Evolutionary conservation across 1,284 basidiomycete species (phyloP).

Genomic region (Lignosus rhinocerotis): DNA sequence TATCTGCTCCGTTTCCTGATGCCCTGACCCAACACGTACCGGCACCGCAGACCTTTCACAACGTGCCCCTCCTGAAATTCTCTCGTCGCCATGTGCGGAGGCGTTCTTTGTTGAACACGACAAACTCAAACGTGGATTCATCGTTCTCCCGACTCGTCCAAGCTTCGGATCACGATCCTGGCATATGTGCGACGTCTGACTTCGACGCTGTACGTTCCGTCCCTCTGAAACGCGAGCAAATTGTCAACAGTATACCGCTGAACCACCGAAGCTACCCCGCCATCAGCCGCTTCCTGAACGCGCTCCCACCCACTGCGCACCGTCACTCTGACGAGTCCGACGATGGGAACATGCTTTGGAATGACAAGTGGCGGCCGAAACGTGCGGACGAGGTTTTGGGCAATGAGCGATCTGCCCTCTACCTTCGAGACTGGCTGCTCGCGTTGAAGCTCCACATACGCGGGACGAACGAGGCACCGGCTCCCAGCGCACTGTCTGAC

Average conservation of each 20-base stretch:
- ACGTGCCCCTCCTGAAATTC: constrained; percentile 21
- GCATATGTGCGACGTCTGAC: not conserved
- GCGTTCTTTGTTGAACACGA: not conserved
- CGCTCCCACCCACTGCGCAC: constrained; percentile 4
- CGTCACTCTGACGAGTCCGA: constrained; percentile 21
- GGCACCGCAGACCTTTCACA: constrained; percentile 45
- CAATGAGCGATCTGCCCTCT: constrained; percentile 73
- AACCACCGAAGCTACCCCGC: constrained; percentile 45
- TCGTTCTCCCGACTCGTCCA: not conserved
- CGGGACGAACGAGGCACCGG: not conserved
- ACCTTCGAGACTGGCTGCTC: constrained; percentile 82
- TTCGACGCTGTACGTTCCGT: not conserved
- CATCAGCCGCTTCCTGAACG: constrained; percentile 47
- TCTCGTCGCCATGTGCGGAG: constrained; percentile 19
- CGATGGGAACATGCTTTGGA: constrained; percentile 57
- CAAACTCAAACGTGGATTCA: not conserved
- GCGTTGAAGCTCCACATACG: constrained; percentile 63
- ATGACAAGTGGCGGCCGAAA: constrained; percentile 76
- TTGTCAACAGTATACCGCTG: constrained; percentile 14
- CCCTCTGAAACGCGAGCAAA: not conserved
- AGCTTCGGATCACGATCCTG: not conserved
- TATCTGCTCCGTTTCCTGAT: constrained; percentile 49
- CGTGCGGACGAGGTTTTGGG: constrained; percentile 78
- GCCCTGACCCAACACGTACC: constrained; percentile 61
- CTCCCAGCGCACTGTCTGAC: constrained; percentile 8